Conservation (phyloP, 495 filamentous ascomycete species). For the Terfezia boudieri region DNA sequence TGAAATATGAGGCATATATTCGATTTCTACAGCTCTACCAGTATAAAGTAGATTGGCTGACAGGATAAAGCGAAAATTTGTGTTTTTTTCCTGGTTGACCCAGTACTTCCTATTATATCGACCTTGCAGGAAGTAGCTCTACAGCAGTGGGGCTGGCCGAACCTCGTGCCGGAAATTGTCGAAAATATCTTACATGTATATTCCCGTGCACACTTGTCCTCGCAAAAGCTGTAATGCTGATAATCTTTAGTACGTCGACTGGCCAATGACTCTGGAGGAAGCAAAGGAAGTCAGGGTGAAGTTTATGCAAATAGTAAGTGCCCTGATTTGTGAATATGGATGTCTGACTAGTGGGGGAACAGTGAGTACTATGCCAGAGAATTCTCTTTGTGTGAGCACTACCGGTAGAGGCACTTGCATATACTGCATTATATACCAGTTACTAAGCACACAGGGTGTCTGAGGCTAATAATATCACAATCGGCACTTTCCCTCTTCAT, state of each 20-base stretch:
- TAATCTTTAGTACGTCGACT: neutral
- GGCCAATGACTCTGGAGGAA: slow-evolving; percentile 21
- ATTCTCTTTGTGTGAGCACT: slow-evolving; percentile 14
- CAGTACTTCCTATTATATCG: slow-evolving; percentile 21
- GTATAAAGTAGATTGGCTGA: slow-evolving; percentile 24
- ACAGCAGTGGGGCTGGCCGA: slow-evolving; percentile 22
- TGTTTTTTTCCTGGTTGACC: slow-evolving; percentile 28
- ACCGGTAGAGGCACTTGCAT: neutral
- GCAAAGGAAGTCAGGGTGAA: slow-evolving; percentile 24
- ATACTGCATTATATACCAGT: too few relatives aligned
- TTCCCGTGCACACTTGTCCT: neutral
- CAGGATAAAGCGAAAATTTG: slow-evolving; percentile 23
- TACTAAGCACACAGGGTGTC: too few relatives aligned
- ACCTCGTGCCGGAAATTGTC: slow-evolving; percentile 20
- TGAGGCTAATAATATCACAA: slow-evolving; percentile 1
- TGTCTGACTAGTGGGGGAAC: neutral
- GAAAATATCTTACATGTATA: slow-evolving; percentile 9
- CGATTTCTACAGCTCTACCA: slow-evolving; percentile 13
- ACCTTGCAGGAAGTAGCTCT: slow-evolving; percentile 27
- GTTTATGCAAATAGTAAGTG: slow-evolving; percentile 21
- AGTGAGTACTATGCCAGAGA: slow-evolving; percentile 2
- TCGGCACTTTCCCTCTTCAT: neutral
- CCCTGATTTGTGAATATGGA: neutral
- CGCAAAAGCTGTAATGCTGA: neutral
- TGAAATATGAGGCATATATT: neutral